Evolutionary conservation across 2,329 filamentous ascomycete genomes (phyloP), one percentile per base, ranked within the genome.

Genomic region (Plectosphaerella sp.): DNA sequence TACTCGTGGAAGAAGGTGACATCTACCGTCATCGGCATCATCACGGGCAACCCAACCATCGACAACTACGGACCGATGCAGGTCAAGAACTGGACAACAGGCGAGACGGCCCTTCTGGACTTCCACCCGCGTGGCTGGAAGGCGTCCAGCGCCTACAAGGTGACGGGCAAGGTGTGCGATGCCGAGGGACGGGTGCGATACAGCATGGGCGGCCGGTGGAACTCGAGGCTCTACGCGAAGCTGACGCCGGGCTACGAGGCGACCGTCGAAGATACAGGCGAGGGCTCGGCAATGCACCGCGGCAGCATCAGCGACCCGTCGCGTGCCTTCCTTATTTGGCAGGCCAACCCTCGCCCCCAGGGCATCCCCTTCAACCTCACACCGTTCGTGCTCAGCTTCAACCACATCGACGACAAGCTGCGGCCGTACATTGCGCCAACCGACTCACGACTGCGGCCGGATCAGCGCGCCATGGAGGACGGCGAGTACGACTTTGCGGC

Each of bases 1-100:
- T 99, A 96, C 71, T 97, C 93, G 0, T 99, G 94, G 94, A 97
- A 97, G 73, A 99, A 99, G 73, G 91, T 97, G 16, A 97, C 92
- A 1, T 94, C 91, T 1, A 95, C 92, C 2, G 94, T 99, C n/a
- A 86, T 97, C 54, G 94, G 94, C 53, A 99, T 99, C 69, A 97
- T 99, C 62, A 97, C 93, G 0, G 94, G 94, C 47, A 96, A 90
- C 61, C 94, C 94, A 0, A 89, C 89, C 0, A 89, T 99, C n/a
- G 94, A 99, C 73, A 97, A 99, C 69, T 97, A 97, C 67, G 94
- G 94, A 1, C 79, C 87, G 1, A 97, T 99, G 90, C 91, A 97
- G 67, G 86, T 99, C 69, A 96, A 91, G 75, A 99, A 99, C 72
- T 93, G 89, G 87, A 96, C 87, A 0, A 99, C 93, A 1, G 93